Evolutionary conservation across 2,329 filamentous ascomycete genomes (phyloP).

Genomic region (Tolypocladium endophyticum): DNA sequence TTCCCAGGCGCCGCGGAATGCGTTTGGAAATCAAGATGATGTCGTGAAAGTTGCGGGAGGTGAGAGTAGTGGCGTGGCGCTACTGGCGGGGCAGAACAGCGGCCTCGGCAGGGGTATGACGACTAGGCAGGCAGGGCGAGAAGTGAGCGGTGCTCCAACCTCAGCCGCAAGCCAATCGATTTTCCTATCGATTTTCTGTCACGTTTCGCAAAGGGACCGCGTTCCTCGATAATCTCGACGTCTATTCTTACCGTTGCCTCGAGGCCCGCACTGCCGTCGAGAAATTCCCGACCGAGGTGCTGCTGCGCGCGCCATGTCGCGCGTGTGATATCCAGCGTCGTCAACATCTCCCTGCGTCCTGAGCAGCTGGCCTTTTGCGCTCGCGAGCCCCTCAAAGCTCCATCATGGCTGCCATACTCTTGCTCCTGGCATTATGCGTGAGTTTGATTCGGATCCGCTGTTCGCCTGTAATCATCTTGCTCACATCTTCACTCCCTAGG

Average conservation of each 20-base stretch:
- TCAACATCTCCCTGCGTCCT: not conserved
- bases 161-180: not conserved
- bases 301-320: not conserved
- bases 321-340: not conserved
- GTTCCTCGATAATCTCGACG: not conserved
- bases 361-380: not conserved
- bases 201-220: not conserved
- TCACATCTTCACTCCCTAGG: conserved; percentile 18
- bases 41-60: not conserved
- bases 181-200: not conserved
- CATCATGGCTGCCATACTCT: conserved; percentile 28
- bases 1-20: not conserved
- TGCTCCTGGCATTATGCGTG: conserved; percentile 31
- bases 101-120: not conserved
- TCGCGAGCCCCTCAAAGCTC: not conserved
- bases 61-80: not conserved
- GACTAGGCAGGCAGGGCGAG: not conserved
- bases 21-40: not conserved
- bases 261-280: not conserved
- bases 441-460: conserved; percentile 8
- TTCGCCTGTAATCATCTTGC: not conserved
- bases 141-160: not conserved
- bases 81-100: not conserved
- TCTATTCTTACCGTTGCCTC: not conserved
- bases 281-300: not conserved